Evolutionary conservation across 805 yeast species (phyloP), one percentile per base, ranked within the genome.

Genomic region (Saccharomycopsis selenospora): DNA sequence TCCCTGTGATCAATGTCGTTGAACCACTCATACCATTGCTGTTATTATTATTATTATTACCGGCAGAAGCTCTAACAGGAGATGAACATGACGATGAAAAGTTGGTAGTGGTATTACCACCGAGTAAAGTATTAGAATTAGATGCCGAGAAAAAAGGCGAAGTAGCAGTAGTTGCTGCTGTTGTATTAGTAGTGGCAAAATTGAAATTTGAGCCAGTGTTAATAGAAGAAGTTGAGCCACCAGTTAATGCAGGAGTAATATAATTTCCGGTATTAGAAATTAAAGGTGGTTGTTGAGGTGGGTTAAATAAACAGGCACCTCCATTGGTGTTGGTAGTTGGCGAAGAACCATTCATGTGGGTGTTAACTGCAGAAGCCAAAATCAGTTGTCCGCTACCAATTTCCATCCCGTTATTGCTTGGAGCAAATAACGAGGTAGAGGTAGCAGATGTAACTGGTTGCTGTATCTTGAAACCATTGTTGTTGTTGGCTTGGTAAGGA

Each of bases 351-450:
- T n/a, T n/a, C n/a, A n/a, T n/a, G n/a, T n/a, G n/a, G 38, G 38
- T 33, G 38, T 17, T 14, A 20, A 20, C 38, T 20, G 38, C n/a
- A 20, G 38, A 33, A 14, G 38, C 8, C 20, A 14, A 17, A 33
- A 33, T 17, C 6, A 20, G 17, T 14, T 17, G 38, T 5, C 20
- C n/a, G 17, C 17, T 33, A 14, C 17, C 20, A 14, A 33, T 20
- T 6, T 14, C 23, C 24, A 3, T 24, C 4, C 24, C 40, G 25
- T n/a, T 30, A 22, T 17, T 18, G 27, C 20, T 42, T 26, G 51
- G 51, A 13, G 51, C 51, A 36, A 43, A 25, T 13, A 47, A 18
- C 4, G 48, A 36, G 4, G 42, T 18, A 22, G 48, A 5, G 17
- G 38, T 14, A 17, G 38, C n/a, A 7, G 38, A 27, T 8, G 29